Conservation (phyloP, 2,329 filamentous ascomycete genomes). For the Xylariaceae sp. region DNA sequence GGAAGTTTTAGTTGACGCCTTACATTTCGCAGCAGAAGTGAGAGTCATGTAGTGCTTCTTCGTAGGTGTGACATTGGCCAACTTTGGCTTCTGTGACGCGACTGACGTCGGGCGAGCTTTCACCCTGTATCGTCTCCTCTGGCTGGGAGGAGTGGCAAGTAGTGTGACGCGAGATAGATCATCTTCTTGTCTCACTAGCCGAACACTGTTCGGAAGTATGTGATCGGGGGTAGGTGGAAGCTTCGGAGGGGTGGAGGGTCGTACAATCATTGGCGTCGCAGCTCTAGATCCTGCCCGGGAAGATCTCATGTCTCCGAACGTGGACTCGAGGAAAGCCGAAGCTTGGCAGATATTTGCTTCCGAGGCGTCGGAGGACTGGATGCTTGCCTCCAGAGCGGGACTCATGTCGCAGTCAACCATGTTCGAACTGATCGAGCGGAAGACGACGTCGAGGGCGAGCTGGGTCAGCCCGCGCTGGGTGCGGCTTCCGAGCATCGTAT, state of each 20-base stretch:
- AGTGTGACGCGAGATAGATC: slow-evolving; percentile 22
- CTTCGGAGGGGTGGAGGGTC: slow-evolving; percentile 35
- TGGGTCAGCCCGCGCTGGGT: slow-evolving; percentile 86
- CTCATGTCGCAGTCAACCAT: slow-evolving; percentile 58
- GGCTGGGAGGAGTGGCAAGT: slow-evolving; percentile 26
- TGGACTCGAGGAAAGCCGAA: slow-evolving; percentile 68
- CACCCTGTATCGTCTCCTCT: slow-evolving; percentile 9
- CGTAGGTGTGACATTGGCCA: slow-evolving; percentile 26
- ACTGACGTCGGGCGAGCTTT: slow-evolving; percentile 15
- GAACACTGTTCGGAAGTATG: slow-evolving; percentile 33
- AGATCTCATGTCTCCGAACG: slow-evolving; percentile 61
- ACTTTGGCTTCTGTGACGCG: slow-evolving; percentile 27
- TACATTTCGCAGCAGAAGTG: slow-evolving; percentile 41
- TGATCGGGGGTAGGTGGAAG: slow-evolving; percentile 21
- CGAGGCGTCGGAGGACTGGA: slow-evolving; percentile 71
- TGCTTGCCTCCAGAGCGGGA: slow-evolving; percentile 62
- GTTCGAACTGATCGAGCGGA: slow-evolving; percentile 69
- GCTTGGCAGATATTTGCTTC: slow-evolving; percentile 75
- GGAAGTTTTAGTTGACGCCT: slow-evolving; percentile 44
- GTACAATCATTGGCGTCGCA: slow-evolving; percentile 64
- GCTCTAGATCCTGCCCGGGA: slow-evolving; percentile 59
- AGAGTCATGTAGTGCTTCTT: slow-evolving; percentile 39
- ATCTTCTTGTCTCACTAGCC: slow-evolving; percentile 35
- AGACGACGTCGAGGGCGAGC: slow-evolving; percentile 83
- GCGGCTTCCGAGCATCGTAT: slow-evolving; percentile 88